phyloP scores from a whole-genome alignment of 805 yeast species.

The Brettanomyces bruxellensis region DNA sequence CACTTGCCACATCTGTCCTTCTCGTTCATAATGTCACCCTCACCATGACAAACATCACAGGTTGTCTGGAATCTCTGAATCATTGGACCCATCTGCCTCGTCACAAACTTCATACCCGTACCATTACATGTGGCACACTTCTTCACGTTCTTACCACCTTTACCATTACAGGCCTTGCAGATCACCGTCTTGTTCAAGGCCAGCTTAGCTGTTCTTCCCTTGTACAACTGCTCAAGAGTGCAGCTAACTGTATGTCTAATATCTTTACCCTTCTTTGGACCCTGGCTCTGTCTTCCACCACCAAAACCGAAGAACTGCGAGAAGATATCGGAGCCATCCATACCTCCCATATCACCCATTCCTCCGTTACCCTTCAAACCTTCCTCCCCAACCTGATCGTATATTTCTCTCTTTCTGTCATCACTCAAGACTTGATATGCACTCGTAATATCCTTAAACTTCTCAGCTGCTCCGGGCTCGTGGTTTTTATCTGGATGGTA shows the following conservation, averaged over 20 bases:
- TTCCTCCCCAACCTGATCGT: slow-evolving; percentile 88
- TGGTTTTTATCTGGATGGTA: slow-evolving; percentile 81
- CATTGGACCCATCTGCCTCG: slow-evolving; percentile 99
- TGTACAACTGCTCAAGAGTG: slow-evolving; percentile 85
- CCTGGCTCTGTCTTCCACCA: slow-evolving; percentile 59
- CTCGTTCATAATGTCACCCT: slow-evolving; percentile 80
- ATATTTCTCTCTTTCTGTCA: slow-evolving; percentile 76
- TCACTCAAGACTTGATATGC: slow-evolving; percentile 89
- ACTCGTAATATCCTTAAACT: slow-evolving; percentile 81
- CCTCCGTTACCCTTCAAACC: slow-evolving; percentile 79
- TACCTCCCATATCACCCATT: slow-evolving; percentile 48
- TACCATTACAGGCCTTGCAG: slow-evolving; percentile 86
- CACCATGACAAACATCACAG: slow-evolving; percentile 88
- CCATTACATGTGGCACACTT: slow-evolving; percentile 86
- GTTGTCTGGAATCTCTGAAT: slow-evolving; percentile 94
- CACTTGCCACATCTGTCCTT: slow-evolving; percentile 85
- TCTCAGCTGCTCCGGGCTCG: slow-evolving; percentile 87
- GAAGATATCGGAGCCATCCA: slow-evolving; percentile 43
- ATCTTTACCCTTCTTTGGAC: slow-evolving; percentile 85
- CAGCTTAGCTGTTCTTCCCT: slow-evolving; percentile 89
- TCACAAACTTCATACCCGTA: slow-evolving; percentile 80
- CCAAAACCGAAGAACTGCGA: slow-evolving; percentile 49
- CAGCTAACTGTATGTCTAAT: slow-evolving; percentile 83
- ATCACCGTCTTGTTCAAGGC: slow-evolving; percentile 87
- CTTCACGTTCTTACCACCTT: slow-evolving; percentile 92